Evolutionary conservation across 1,284 basidiomycete species (phyloP).

Genomic region (Cutaneotrichosporon sp.): DNA sequence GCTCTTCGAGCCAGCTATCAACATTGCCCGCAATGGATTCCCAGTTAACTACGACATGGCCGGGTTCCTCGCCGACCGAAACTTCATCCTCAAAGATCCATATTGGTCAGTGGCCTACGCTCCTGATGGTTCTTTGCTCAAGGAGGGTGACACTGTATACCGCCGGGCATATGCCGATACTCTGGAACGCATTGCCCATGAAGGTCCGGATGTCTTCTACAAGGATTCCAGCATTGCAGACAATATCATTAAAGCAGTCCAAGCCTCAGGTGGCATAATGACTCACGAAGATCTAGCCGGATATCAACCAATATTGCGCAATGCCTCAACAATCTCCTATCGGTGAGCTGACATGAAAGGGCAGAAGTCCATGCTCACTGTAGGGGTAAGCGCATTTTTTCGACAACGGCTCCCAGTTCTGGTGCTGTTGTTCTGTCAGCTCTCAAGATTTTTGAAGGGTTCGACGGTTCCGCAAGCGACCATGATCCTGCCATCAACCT

Average conservation of each 20-base stretch:
- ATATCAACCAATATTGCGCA: constrained; percentile 25
- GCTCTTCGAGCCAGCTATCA: constrained; percentile 67
- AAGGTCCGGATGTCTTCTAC: constrained; percentile 38
- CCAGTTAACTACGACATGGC: constrained; percentile 51
- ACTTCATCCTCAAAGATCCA: constrained; percentile 35
- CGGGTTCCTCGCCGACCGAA: constrained; percentile 19
- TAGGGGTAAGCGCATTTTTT: constrained; percentile 31
- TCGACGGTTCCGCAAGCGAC: constrained; percentile 20
- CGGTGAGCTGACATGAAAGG: constrained; percentile 13
- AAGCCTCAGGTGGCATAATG: constrained; percentile 34
- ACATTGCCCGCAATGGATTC: constrained; percentile 65
- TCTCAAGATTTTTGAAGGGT: constrained; percentile 38
- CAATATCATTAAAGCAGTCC: constrained; percentile 27
- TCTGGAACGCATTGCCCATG: constrained; percentile 24
- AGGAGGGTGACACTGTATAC: constrained; percentile 22
- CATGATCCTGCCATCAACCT: constrained; percentile 25
- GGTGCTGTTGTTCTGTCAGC: constrained; percentile 29
- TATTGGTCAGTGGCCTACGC: constrained; percentile 36
- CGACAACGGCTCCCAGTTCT: constrained; percentile 31
- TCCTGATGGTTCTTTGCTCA: constrained; percentile 23
- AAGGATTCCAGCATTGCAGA: constrained; percentile 35
- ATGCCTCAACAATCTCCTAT: constrained; percentile 24
- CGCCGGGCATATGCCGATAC: constrained; percentile 23
- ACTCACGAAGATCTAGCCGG: constrained; percentile 32
- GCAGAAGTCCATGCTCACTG: neutral